Evolutionary conservation across 2,329 filamentous ascomycete genomes (phyloP).

Genomic region (Gyromitra esculenta): DNA sequence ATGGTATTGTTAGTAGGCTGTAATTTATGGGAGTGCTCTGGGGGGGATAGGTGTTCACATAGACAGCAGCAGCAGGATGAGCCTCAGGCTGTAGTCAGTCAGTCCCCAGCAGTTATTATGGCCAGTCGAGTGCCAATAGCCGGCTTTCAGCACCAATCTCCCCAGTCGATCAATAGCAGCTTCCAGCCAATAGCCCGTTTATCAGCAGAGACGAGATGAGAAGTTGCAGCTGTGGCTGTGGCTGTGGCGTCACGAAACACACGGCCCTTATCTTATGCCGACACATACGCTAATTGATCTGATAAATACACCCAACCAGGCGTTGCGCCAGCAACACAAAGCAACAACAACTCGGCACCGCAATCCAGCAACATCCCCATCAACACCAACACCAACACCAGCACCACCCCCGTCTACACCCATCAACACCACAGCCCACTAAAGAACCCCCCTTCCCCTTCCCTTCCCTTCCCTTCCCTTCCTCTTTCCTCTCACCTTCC

Average conservation of each 20-base stretch:
- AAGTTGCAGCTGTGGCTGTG: not conserved
- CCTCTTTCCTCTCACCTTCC: not conserved
- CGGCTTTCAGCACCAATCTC: no score
- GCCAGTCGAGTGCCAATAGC: no score
- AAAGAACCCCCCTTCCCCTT: not conserved
- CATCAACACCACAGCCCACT: not conserved
- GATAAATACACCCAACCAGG: not conserved
- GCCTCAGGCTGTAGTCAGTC: conserved; percentile 2
- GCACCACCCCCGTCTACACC: conserved; percentile 50
- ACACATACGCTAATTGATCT: no score
- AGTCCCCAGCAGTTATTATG: no score
- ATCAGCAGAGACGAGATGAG: not conserved
- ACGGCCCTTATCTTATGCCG: no score
- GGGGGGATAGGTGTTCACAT: conserved; percentile 22
- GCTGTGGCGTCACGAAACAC: not conserved
- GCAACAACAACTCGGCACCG: not conserved
- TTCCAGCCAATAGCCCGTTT: no score
- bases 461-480: not conserved
- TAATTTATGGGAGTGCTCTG: conserved; percentile 6
- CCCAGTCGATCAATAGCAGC: no score
- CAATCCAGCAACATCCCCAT: not conserved
- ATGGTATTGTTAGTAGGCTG: not conserved
- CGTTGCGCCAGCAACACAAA: conserved; percentile 9
- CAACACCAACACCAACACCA: conserved; percentile 46
- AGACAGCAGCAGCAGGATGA: not conserved